These are phyloP conservation scores for Vanilla planifolia DNA, from an alignment of 106 monocot genomes.

Conservation along the genomic window DNA sequence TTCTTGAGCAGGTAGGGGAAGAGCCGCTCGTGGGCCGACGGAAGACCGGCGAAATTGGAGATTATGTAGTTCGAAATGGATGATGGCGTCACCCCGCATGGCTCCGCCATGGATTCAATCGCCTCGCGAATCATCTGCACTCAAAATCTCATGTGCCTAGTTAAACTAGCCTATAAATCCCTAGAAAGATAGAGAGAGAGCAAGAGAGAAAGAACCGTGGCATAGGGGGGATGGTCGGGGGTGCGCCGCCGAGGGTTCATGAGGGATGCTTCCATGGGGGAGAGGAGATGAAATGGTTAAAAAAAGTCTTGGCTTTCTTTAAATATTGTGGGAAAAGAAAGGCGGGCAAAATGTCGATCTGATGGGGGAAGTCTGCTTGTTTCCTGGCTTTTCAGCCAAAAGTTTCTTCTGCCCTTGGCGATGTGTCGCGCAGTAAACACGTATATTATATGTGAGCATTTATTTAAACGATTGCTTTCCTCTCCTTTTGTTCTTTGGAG, in stretches of 20 bases:
- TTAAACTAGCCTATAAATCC: no score
- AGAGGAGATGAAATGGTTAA: no score
- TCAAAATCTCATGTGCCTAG: not conserved
- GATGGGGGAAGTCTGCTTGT: no score
- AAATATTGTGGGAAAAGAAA: no score
- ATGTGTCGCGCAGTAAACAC: no score
- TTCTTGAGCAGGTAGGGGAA: not conserved
- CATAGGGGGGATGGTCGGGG: slow-evolving; percentile 1
- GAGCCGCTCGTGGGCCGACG: not conserved
- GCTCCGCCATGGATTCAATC: not conserved
- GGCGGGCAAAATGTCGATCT: no score
- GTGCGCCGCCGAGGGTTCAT: not conserved
- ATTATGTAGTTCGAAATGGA: not conserved
- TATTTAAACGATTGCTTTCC: no score
- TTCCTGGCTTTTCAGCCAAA: no score
- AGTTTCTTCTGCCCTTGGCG: no score
- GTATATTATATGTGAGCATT: no score
- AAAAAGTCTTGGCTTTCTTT: no score
- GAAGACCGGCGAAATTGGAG: not conserved
- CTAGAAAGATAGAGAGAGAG: not conserved
- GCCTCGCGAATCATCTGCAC: not conserved
- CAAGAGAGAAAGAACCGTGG: not conserved
- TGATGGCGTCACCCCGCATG: not conserved
- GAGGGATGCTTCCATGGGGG: not conserved
- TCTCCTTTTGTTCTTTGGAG: no score